These are phyloP conservation scores for Styphnolobium japonicum DNA, from an alignment of 306 rosid species.

Conservation along the genomic window DNA sequence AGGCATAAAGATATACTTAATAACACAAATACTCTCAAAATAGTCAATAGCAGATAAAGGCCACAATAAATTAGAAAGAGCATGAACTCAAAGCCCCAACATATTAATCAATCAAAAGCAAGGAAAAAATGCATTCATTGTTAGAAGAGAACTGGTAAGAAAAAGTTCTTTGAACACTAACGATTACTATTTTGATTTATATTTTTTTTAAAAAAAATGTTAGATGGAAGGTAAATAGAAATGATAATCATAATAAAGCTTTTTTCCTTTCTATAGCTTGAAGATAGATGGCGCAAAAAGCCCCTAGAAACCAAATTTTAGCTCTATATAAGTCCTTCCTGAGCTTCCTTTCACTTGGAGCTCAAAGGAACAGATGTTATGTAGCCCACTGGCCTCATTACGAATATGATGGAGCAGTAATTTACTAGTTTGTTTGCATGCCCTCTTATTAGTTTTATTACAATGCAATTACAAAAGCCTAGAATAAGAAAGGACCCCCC, in stretches of 20 bases:
- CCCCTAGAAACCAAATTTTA: not conserved
- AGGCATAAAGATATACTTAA: not conserved
- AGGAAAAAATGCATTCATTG: not conserved
- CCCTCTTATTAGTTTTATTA: not conserved
- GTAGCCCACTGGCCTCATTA: not conserved
- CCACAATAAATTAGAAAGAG: not conserved
- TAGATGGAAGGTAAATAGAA: not conserved
- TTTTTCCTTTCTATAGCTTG: not conserved
- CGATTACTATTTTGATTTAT: not conserved
- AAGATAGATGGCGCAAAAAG: not conserved
- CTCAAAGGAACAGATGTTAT: not conserved
- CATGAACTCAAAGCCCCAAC: constrained; percentile 11
- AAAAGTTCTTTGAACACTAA: not conserved
- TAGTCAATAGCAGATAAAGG: not conserved
- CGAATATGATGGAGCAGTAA: not conserved
- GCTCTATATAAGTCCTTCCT: not conserved
- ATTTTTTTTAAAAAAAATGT: not conserved
- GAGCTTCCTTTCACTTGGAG: constrained; percentile 1
- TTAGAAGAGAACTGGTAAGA: not conserved
- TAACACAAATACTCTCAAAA: not conserved
- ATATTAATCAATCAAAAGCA: not conserved
- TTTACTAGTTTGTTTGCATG: not conserved
- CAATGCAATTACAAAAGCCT: not conserved
- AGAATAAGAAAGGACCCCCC: no score
- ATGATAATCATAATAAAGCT: not conserved